Conservation (phyloP, 306 rosid species). For the Mucuna pruriens region DNA sequence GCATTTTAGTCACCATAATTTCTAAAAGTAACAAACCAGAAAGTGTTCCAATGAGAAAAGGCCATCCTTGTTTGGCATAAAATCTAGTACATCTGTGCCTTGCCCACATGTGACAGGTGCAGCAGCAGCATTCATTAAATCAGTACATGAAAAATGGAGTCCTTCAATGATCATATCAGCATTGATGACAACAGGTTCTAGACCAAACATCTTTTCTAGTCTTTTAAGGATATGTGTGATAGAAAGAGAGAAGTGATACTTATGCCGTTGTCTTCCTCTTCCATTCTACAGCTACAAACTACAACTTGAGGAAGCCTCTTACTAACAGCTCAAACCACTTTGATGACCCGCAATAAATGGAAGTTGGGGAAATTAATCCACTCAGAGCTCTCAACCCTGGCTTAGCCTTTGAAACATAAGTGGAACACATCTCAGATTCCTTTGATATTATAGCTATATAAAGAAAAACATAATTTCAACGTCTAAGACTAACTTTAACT, state of each 20-base stretch:
- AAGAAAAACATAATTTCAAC: slow-evolving; percentile 61
- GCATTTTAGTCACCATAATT: slow-evolving; percentile 72
- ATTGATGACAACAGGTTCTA: slow-evolving; percentile 90
- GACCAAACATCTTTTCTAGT: slow-evolving; percentile 1
- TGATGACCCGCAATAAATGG: slow-evolving; percentile 78
- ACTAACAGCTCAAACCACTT: slow-evolving; percentile 67
- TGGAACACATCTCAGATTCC: slow-evolving; percentile 66
- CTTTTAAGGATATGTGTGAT: too few species aligned
- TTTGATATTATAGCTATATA: slow-evolving; percentile 75
- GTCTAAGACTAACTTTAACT: slow-evolving; percentile 63
- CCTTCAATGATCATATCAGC: slow-evolving; percentile 94
- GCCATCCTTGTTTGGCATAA: slow-evolving; percentile 66
- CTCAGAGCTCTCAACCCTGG: slow-evolving; percentile 83
- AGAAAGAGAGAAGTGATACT: too few species aligned
- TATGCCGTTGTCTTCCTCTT: slow-evolving; percentile 15
- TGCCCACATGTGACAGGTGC: slow-evolving; percentile 97
- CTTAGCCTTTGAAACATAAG: slow-evolving; percentile 67
- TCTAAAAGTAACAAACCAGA: slow-evolving; percentile 63
- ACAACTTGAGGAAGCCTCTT: slow-evolving; percentile 70
- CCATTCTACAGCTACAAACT: slow-evolving; percentile 63
- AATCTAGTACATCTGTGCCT: slow-evolving; percentile 94
- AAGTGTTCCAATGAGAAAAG: slow-evolving; percentile 60
- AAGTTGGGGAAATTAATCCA: slow-evolving; percentile 90
- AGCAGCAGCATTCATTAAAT: slow-evolving; percentile 81
- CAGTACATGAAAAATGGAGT: slow-evolving; percentile 66